Evolutionary conservation across 495 filamentous ascomycete species (phyloP).

Genomic region (Oidiodendron maius): DNA sequence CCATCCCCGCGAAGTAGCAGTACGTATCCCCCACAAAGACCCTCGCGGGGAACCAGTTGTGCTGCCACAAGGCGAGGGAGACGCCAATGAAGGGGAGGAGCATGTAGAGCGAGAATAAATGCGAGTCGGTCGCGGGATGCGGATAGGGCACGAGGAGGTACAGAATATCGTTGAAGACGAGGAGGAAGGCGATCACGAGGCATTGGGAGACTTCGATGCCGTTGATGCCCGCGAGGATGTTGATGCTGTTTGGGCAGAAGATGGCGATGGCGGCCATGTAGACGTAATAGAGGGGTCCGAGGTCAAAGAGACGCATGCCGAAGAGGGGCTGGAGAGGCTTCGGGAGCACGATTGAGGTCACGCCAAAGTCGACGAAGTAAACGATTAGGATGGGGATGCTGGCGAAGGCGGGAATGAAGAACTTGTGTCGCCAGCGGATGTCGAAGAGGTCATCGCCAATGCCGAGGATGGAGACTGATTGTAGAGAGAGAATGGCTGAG

Average conservation of each 20-base stretch:
- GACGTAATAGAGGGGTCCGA: constrained; percentile 86
- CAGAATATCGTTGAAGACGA: constrained; percentile 76
- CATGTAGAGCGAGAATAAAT: constrained; percentile 92
- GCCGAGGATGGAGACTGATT: constrained; percentile 83
- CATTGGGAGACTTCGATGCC: constrained; percentile 95
- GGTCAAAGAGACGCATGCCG: constrained; percentile 68
- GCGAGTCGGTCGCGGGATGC: constrained; percentile 91
- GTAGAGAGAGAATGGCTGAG: constrained; percentile 86
- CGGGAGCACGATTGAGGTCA: constrained; percentile 90
- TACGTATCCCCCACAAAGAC: constrained; percentile 99
- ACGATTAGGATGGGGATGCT: constrained; percentile 92
- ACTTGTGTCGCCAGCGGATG: constrained; percentile 97
- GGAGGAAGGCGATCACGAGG: constrained; percentile 77
- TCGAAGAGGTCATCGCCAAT: constrained; percentile 96
- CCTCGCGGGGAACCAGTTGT: constrained; percentile 94
- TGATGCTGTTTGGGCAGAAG: constrained; percentile 97
- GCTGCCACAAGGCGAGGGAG: constrained; percentile 73
- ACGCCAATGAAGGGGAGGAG: constrained; percentile 92
- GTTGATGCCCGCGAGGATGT: constrained; percentile 96
- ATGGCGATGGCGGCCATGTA: constrained; percentile 96
- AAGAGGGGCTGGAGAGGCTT: constrained; percentile 76
- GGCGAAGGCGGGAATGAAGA: constrained; percentile 92
- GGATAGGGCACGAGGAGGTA: constrained; percentile 76
- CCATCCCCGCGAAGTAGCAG: constrained; percentile 99
- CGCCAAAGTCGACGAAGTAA: constrained; percentile 97